phyloP scores from a whole-genome alignment of 2,329 filamentous ascomycete genomes.

The Colletotrichum trifolii region DNA sequence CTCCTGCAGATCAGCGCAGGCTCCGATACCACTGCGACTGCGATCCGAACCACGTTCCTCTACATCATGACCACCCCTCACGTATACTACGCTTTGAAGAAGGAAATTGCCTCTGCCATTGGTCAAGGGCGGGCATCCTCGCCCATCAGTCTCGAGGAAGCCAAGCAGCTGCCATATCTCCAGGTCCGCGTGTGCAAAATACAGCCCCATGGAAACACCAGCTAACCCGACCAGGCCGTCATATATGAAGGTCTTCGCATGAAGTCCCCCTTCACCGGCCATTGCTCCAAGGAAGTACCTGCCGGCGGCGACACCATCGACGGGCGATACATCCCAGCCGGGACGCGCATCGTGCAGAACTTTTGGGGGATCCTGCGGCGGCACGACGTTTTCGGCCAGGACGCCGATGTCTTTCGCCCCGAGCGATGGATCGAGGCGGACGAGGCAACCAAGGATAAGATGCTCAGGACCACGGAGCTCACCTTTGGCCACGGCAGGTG shows the following conservation, averaged over 20 bases:
- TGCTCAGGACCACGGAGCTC: slow-evolving; percentile 44
- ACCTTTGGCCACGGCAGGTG: slow-evolving; percentile 51
- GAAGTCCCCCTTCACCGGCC: slow-evolving; percentile 46
- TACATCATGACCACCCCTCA: slow-evolving; percentile 58
- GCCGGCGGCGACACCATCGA: slow-evolving; percentile 43
- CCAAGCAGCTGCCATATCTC: slow-evolving; percentile 49
- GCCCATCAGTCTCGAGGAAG: slow-evolving; percentile 43
- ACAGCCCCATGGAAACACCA: slow-evolving; percentile 10
- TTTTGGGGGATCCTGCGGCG: slow-evolving; percentile 52
- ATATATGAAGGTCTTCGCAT: slow-evolving; percentile 55
- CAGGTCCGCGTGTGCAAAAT: slow-evolving; percentile 53
- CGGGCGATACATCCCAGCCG: slow-evolving; percentile 43
- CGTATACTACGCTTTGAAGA: slow-evolving; percentile 54
- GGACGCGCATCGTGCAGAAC: slow-evolving; percentile 47
- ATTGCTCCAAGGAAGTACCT: slow-evolving; percentile 43
- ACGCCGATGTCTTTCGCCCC: slow-evolving; percentile 56
- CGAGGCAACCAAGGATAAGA: slow-evolving; percentile 38
- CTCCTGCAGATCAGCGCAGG: slow-evolving; percentile 43
- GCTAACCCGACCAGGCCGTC: slow-evolving; percentile 54
- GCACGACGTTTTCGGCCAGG: slow-evolving; percentile 50
- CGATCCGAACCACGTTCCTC: slow-evolving; percentile 60
- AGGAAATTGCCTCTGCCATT: slow-evolving; percentile 57
- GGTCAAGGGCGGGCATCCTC: slow-evolving; percentile 42
- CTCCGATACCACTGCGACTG: slow-evolving; percentile 64
- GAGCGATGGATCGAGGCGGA: slow-evolving; percentile 59